A percentile compares a stretch with the other conserved stretches of the same genome.
These are phyloP conservation scores for Ichthyophthirius multifiliis DNA, from an alignment of 169 alveolate species.

Conservation along the genomic window DNA sequence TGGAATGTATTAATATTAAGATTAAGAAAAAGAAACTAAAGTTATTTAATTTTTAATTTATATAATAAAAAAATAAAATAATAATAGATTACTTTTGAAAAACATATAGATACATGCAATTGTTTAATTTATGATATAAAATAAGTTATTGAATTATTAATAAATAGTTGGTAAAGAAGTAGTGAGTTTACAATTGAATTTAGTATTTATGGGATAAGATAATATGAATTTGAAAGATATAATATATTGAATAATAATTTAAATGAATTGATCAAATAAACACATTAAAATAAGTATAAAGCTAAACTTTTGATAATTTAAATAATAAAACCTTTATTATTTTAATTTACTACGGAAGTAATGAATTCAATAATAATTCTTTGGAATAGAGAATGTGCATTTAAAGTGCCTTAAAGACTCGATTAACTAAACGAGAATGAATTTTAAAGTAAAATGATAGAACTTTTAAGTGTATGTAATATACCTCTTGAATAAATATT, in stretches of 20 bases:
- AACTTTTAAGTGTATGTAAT: conserved; percentile 16
- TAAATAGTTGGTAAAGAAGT: conserved; percentile 30
- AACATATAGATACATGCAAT: conserved; percentile 26
- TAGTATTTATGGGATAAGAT: conserved; percentile 21
- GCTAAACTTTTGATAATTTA: conserved; percentile 18
- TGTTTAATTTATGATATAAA: conserved; percentile 15
- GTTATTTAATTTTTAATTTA: no score
- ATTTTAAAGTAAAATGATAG: conserved; percentile 26
- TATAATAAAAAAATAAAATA: neutral
- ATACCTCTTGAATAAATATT: conserved; percentile 21
- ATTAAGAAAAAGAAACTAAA: neutral
- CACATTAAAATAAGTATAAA: neutral
- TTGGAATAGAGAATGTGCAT: conserved; percentile 12
- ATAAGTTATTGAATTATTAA: conserved; percentile 36
- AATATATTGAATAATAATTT: conserved; percentile 20
- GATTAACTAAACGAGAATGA: neutral
- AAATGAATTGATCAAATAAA: conserved; percentile 2
- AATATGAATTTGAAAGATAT: conserved; percentile 18
- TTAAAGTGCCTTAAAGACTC: neutral
- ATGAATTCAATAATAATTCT: conserved; percentile 21
- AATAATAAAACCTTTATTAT: conserved; percentile 21
- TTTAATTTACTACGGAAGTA: conserved; percentile 1
- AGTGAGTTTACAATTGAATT: conserved; percentile 6
- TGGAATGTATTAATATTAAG: neutral
- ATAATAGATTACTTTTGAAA: conserved; percentile 3